These are phyloP conservation scores for Cercospora berteroae DNA, from an alignment of 2,329 filamentous ascomycete genomes.

Conservation along the genomic window DNA sequence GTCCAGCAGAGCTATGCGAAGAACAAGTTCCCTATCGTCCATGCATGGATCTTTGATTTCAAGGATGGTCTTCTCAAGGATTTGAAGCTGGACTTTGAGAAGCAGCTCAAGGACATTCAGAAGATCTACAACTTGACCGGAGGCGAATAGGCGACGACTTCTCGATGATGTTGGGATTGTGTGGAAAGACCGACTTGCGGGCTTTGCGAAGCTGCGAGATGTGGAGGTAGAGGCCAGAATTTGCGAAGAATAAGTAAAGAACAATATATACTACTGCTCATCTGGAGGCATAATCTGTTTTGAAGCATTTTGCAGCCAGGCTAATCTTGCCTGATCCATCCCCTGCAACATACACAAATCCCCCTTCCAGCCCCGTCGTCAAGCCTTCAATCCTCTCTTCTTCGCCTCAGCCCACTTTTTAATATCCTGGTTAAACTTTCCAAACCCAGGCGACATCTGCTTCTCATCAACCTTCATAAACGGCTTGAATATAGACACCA, in stretches of 20 bases:
- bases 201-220: background rate
- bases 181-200: background rate
- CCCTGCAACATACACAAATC: background rate
- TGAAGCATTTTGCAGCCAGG: background rate
- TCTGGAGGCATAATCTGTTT: background rate
- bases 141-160: background rate
- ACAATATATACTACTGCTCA: background rate
- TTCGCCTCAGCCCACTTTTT: background rate
- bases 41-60: slow-evolving; percentile 20
- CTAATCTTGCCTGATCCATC: background rate
- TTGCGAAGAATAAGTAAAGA: background rate
- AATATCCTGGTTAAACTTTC: background rate
- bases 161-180: background rate
- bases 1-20: slow-evolving; percentile 19
- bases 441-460: background rate
- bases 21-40: slow-evolving; percentile 18
- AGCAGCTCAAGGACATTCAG: slow-evolving; percentile 19
- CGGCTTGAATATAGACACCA: background rate
- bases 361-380: too few species aligned
- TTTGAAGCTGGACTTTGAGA: slow-evolving; percentile 17
- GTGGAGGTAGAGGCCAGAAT: background rate
- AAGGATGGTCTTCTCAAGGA: slow-evolving; percentile 19
- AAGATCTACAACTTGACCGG: slow-evolving; percentile 21
- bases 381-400: too few species aligned
- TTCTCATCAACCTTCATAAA: background rate